Evolutionary conservation across 2,329 filamentous ascomycete species (phyloP), one percentile per base, ranked within the genome.

Genomic region (Botrytis medusae): DNA sequence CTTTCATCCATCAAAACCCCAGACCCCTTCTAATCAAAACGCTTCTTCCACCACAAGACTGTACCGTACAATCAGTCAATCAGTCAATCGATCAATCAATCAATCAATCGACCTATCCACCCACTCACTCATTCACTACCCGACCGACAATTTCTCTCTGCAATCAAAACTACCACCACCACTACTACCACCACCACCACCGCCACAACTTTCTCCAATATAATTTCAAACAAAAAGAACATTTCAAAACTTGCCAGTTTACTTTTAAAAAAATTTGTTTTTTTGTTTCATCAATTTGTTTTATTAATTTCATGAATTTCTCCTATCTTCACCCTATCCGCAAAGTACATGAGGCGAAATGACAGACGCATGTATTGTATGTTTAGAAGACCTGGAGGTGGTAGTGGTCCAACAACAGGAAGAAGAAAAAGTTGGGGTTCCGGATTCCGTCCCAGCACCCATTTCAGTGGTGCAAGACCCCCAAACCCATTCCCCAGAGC

Each of bases 361-460:
- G 80, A 85, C 88, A 84, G 89, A 91, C 83, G 88, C 90, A 85
- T 91, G 89, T 84, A 91, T 91, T 83, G 89, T 91, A 83, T 91
- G 89, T 86, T 85, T 91, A 81, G 89, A 91, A 80, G 87, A 86
- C 80, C 84, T 91, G 79, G 83, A 82, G 46, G 76, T 75, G 40
- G 46, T n/a, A n/a, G 48, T 7, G 25, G 48, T 54, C 48, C 48
- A 54, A n/a, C 48, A 54, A 16, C 48, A 6, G 2, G 48, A 54
- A 14, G 74, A 71, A 29, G 37, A 29, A 32, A 42, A 61, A n/a
- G 29, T 51, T 60, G 57, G 51, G 51, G 67, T 59, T 48, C 67
- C 40, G 57, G 37, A 25, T 42, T 37, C 65, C 46, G 20, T 25
- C 42, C 40, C 42, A 64, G 46, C 46, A 48, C 46, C 46, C 46